A percentile compares a stretch with the other conserved stretches of the same genome.
These are phyloP conservation scores for Aspergillus sp. DNA, from an alignment of 2,329 filamentous ascomycete genomes.

Conservation along the genomic window DNA sequence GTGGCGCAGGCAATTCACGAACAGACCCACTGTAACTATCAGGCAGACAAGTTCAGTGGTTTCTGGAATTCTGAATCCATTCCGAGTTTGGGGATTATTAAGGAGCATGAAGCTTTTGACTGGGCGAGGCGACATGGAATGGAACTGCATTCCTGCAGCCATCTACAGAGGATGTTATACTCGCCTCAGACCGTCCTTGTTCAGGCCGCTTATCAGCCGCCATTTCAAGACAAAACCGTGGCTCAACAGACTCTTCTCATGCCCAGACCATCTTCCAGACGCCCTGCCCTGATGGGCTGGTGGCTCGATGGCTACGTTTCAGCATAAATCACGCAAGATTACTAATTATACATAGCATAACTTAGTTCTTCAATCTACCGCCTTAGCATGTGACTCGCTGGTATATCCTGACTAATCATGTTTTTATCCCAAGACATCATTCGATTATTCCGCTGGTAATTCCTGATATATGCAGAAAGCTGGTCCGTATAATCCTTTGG, in stretches of 20 bases:
- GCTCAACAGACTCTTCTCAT: not conserved
- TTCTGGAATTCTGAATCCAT: not conserved
- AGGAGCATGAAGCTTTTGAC: not conserved
- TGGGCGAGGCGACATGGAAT: not conserved
- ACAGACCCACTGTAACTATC: slow-evolving; percentile 15
- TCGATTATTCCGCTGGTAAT: too few relatives aligned
- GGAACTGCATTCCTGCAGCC: not conserved
- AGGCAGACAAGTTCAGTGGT: slow-evolving; percentile 16
- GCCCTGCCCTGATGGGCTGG: not conserved
- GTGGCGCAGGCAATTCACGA: slow-evolving; percentile 16
- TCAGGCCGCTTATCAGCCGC: not conserved
- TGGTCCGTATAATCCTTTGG: too few relatives aligned
- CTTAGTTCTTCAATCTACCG: not conserved
- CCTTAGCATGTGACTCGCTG: not conserved
- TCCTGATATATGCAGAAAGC: too few relatives aligned
- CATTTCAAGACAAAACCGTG: not conserved
- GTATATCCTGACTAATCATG: not conserved
- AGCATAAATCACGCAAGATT: not conserved
- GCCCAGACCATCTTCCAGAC: not conserved
- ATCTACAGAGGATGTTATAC: not conserved
- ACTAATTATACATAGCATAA: not conserved
- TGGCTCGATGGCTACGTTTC: not conserved
- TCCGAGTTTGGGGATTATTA: not conserved
- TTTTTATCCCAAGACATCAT: not conserved
- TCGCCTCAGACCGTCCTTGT: not conserved